Conservation (phyloP, 2,329 filamentous ascomycete species). For the Lomentospora prolificans region DNA sequence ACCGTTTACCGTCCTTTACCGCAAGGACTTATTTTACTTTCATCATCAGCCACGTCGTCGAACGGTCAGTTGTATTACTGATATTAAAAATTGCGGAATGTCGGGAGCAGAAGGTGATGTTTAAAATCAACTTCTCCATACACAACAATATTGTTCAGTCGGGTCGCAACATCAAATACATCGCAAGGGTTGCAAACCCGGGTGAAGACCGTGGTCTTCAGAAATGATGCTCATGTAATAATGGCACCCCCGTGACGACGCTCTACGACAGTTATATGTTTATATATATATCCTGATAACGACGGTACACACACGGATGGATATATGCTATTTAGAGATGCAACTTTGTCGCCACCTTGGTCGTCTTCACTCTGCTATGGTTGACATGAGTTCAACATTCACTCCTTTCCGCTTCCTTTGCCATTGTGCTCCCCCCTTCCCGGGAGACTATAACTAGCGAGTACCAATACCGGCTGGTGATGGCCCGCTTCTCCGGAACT, state of each 20-base stretch:
- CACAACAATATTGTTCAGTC: background rate
- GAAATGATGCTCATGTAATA: background rate
- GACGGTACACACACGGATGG: background rate
- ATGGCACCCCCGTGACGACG: background rate
- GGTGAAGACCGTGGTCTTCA: background rate
- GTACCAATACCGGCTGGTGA: background rate
- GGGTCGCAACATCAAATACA: too few species aligned
- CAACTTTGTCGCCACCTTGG: background rate
- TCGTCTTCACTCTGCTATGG: background rate
- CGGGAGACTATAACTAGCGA: background rate
- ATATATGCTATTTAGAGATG: background rate
- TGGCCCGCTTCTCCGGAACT: background rate
- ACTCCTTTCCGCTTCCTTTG: background rate
- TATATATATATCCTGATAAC: background rate
- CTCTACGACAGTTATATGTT: background rate
- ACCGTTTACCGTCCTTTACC: too few species aligned
- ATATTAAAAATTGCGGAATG: slow-evolving; percentile 1
- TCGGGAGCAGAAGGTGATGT: background rate
- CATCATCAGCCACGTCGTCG: too few species aligned
- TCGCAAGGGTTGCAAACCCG: background rate
- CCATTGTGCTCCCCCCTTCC: background rate
- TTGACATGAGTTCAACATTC: background rate
- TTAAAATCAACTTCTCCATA: background rate
- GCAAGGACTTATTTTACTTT: too few species aligned
- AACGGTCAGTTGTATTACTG: background rate